These are phyloP conservation scores for Cryptococcus maquisensis DNA, from an alignment of 1,284 basidiomycete species.

Conservation along the genomic window DNA sequence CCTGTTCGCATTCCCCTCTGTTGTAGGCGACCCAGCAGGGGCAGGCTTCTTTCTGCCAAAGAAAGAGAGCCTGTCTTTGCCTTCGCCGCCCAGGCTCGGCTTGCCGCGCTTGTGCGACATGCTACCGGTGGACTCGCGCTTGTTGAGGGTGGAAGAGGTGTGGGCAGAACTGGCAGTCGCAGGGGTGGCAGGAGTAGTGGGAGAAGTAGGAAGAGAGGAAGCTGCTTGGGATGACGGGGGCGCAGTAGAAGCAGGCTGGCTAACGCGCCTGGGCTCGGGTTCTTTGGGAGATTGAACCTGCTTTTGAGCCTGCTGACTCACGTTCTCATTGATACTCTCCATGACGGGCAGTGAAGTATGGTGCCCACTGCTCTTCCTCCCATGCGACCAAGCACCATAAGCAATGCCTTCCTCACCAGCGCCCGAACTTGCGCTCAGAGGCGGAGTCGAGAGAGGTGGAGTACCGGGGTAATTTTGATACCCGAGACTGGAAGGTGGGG, in stretches of 20 bases:
- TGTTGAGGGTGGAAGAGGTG: constrained; percentile 14
- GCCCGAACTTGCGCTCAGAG: constrained; percentile 11
- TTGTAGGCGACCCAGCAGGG: constrained; percentile 49
- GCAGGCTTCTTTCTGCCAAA: constrained; percentile 82
- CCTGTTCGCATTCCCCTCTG: constrained; percentile 2
- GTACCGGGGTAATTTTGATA: constrained; percentile 16
- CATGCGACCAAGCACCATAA: constrained; percentile 28
- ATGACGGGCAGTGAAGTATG: constrained; percentile 20
- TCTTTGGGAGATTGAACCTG: not conserved
- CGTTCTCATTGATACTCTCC: constrained; percentile 28
- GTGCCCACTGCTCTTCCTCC: constrained; percentile 29
- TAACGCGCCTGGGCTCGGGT: not conserved
- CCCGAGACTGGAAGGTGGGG: constrained; percentile 17
- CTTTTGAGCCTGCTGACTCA: constrained; percentile 3
- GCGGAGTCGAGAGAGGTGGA: constrained; percentile 20
- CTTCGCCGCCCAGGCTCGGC: constrained; percentile 40
- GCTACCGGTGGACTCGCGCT: constrained; percentile 43
- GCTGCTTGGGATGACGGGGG: not conserved
- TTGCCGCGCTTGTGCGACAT: constrained; percentile 46
- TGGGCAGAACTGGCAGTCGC: constrained; percentile 26
- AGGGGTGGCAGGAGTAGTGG: constrained; percentile 32
- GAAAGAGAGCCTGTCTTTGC: constrained; percentile 54
- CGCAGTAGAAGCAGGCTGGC: not conserved
- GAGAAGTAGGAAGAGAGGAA: not conserved
- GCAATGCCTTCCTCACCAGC: constrained; percentile 16